A percentile compares a stretch with the other conserved stretches of the same genome.
Evolutionary conservation across 345 rosid species (phyloP).

Genomic region (Lepidium africanum): DNA sequence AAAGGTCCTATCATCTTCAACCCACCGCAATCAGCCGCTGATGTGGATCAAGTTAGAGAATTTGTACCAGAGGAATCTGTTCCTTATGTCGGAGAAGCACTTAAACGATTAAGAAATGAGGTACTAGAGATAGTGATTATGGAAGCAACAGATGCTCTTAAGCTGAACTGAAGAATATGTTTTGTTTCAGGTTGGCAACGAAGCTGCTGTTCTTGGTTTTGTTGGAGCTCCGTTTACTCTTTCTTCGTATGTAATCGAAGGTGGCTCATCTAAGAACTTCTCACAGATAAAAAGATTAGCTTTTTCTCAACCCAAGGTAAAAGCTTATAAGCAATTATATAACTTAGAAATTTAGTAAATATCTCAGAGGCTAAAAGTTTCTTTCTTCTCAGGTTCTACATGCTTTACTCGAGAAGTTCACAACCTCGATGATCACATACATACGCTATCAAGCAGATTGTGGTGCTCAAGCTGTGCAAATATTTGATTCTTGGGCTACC

Average conservation of each 20-base stretch:
- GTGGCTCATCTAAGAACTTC: constrained; percentile 96
- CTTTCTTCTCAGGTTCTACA: constrained; percentile 58
- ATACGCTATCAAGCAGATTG: constrained; percentile 73
- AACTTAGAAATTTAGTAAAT: neutral
- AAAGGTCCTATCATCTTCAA: constrained; percentile 88
- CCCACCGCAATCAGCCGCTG: constrained; percentile 63
- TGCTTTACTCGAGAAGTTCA: constrained; percentile 71
- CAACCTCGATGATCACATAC: constrained; percentile 84
- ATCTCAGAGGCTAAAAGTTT: neutral
- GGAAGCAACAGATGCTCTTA: neutral
- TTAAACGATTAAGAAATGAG: constrained; percentile 78
- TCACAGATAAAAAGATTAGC: constrained; percentile 75
- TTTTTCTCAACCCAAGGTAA: constrained; percentile 84
- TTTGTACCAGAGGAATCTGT: constrained; percentile 80
- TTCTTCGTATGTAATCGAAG: constrained; percentile 90
- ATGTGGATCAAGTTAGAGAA: constrained; percentile 74
- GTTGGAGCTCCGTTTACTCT: constrained; percentile 99
- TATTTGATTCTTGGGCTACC: constrained; percentile 97
- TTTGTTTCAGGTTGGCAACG: constrained; percentile 53
- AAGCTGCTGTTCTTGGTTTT: constrained; percentile 88
- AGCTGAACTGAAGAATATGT: constrained; percentile 8
- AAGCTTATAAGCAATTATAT: neutral
- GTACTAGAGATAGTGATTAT: constrained; percentile 24
- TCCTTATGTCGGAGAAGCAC: constrained; percentile 95
- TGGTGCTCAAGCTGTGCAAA: constrained; percentile 98